Base-by-base conservation (phyloP, 257 asterid genomes). In the Coffea canephora region DNA sequence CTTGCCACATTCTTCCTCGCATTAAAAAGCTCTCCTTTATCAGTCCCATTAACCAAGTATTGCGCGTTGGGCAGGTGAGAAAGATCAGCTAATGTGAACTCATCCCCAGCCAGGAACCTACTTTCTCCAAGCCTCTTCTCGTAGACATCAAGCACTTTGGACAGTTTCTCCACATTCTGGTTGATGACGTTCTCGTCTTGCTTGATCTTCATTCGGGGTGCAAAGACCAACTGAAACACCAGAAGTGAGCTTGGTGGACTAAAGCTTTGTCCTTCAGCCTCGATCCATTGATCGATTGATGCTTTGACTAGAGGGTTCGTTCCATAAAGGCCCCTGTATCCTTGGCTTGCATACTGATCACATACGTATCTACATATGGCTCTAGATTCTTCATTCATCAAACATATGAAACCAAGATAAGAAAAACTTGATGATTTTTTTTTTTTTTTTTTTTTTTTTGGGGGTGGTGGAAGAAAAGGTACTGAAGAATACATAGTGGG, bases 251-350 rank as follows among this genome's bases (percentile, higher is more conserved):
- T 89, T 2, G 97, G 93, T 19, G 97, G 95, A 68, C 86, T 83
- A 87, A 93, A 93, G 84, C 72, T 91, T 52, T 91, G 97, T 25
- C 90, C 91, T 84, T 93, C 97, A 3, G 86, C 94, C 65, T 93
- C 95, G 43, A 93, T 69, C 97, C 97, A 93, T 78, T 93, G 97
- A 75, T 93, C 97, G 21, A 93, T 91, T 8, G 97, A 90, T 46
- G 97, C 97, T 81, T 87, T 93, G 87, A 80, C 97, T 77, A 91
- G 81, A 6, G 86, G 90, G 59, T 91, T 91, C 12, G 86, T 82
- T 64, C 94, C 92, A 12, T 83, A 90, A 19, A 93, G 89, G 23
- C 78, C 69, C 76, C 84, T 87, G 84, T 88, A 86, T 50, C 98
- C 97, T 84, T 87, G 92, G 81, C 77, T 83, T n/a, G 87, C 76